phyloP scores from a whole-genome alignment of 2,329 filamentous ascomycete species.

The Ophiobolus disseminans region DNA sequence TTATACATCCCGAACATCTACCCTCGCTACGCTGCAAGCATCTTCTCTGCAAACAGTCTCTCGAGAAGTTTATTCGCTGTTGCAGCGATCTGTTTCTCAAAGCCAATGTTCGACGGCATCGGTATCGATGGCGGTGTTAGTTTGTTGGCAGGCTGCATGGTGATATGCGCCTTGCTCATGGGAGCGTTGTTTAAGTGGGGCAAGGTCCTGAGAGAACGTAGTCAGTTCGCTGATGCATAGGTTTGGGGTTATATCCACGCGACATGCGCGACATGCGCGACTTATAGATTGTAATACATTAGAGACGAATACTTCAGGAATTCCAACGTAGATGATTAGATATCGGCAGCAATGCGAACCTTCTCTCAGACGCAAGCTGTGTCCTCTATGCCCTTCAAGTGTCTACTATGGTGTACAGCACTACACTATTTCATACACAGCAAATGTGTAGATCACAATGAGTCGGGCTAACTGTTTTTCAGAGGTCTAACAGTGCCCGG shows the following conservation, averaged over 20 bases:
- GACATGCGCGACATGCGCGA: too few relatives aligned
- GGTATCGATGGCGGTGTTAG: slow-evolving; percentile 65
- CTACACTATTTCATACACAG: too few relatives aligned
- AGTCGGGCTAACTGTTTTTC: too few relatives aligned
- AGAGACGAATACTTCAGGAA: too few relatives aligned
- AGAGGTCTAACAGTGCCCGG: too few relatives aligned
- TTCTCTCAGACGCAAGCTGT: too few relatives aligned
- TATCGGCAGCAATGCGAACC: too few relatives aligned
- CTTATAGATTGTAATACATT: neutral
- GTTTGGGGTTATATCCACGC: too few relatives aligned
- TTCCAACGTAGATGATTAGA: too few relatives aligned
- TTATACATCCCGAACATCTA: slow-evolving; percentile 71
- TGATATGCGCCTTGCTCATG: slow-evolving; percentile 59
- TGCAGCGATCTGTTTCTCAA: slow-evolving; percentile 64
- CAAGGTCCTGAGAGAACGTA: slow-evolving; percentile 61
- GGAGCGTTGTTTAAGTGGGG: slow-evolving; percentile 65
- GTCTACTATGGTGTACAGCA: too few relatives aligned
- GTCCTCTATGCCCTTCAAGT: too few relatives aligned
- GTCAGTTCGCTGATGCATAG: slow-evolving; percentile 61
- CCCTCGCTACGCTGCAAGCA: slow-evolving; percentile 55
- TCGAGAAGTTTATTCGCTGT: slow-evolving; percentile 63
- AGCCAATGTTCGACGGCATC: slow-evolving; percentile 64
- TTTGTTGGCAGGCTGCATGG: slow-evolving; percentile 59
- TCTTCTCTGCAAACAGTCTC: slow-evolving; percentile 69
- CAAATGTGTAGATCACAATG: neutral